These are phyloP conservation scores for Colletotrichum endophyticum DNA, from an alignment of 2,329 filamentous ascomycete genomes.

Conservation along the genomic window DNA sequence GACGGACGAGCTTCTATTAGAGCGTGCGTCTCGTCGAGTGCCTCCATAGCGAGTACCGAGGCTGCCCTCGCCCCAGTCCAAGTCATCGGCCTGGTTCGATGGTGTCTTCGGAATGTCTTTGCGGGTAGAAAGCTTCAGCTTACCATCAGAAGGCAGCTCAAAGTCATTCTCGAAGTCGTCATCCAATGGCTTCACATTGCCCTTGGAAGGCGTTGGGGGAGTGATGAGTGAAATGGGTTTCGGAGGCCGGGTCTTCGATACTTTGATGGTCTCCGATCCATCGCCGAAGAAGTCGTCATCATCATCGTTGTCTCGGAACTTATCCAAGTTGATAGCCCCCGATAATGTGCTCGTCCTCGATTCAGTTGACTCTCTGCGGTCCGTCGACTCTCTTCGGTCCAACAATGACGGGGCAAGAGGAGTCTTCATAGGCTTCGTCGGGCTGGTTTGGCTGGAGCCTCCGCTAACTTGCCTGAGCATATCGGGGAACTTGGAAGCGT, in stretches of 20 bases:
- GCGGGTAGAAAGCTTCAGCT: conserved; percentile 67
- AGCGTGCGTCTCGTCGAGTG: conserved; percentile 79
- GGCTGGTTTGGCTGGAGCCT: conserved; percentile 57
- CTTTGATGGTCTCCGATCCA: conserved; percentile 70
- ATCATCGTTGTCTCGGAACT: conserved; percentile 66
- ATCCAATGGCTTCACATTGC: conserved; percentile 39
- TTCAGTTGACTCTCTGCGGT: conserved; percentile 31
- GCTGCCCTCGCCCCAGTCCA: conserved; percentile 95
- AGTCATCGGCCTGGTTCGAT: conserved; percentile 70
- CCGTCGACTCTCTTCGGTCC: conserved; percentile 32
- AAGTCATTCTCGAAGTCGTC: conserved; percentile 78
- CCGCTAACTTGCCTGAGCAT: conserved; percentile 70
- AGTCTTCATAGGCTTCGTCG: conserved; percentile 45
- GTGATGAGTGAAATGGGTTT: conserved; percentile 60
- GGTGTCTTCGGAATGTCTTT: conserved; percentile 69
- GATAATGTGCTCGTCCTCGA: conserved; percentile 39
- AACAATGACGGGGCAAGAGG: conserved; percentile 31
- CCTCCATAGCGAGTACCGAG: conserved; percentile 90
- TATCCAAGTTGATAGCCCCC: conserved; percentile 63
- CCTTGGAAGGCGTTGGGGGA: conserved; percentile 58
- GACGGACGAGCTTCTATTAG: conserved; percentile 82
- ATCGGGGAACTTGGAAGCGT: conserved; percentile 68
- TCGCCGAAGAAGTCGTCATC: conserved; percentile 70
- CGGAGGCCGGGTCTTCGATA: conserved; percentile 60
- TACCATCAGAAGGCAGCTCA: conserved; percentile 71